Conservation (phyloP, 208 protist species). For the Acanthamoeba triangularis region DNA sequence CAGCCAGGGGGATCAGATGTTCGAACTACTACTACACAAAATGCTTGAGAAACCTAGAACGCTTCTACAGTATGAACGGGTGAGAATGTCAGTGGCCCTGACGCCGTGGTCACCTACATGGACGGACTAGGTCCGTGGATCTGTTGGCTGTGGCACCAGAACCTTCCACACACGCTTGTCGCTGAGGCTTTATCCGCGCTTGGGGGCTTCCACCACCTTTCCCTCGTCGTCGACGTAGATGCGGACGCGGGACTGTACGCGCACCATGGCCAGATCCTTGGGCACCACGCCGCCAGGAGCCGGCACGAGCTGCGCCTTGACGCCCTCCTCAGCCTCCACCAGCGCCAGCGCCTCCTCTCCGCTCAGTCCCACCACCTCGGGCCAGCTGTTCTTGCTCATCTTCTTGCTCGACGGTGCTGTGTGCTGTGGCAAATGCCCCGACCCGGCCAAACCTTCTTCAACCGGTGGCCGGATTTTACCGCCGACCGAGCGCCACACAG, state of each 20-base stretch:
- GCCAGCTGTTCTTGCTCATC: neutral
- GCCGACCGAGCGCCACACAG: no score
- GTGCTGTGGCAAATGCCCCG: no score
- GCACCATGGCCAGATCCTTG: neutral
- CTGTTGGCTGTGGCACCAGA: no score
- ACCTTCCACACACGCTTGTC: no score
- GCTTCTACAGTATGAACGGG: no score
- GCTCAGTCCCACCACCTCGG: neutral
- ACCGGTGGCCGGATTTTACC: no score
- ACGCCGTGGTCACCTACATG: no score
- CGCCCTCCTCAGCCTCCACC: neutral
- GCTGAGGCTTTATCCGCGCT: neutral
- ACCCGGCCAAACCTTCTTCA: no score
- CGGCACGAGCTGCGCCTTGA: neutral
- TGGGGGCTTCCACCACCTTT: neutral
- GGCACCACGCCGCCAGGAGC: neutral
- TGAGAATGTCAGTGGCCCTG: neutral
- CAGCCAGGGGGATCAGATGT: neutral
- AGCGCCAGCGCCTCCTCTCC: neutral
- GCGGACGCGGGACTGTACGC: neutral
- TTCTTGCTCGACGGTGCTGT: no score
- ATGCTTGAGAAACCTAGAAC: no score
- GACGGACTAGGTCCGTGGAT: no score
- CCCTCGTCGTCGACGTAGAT: slow-evolving; percentile 17
- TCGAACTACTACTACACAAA: neutral